phyloP scores from a whole-genome alignment of 2,329 filamentous ascomycete genomes.

The Fusarium sp. region DNA sequence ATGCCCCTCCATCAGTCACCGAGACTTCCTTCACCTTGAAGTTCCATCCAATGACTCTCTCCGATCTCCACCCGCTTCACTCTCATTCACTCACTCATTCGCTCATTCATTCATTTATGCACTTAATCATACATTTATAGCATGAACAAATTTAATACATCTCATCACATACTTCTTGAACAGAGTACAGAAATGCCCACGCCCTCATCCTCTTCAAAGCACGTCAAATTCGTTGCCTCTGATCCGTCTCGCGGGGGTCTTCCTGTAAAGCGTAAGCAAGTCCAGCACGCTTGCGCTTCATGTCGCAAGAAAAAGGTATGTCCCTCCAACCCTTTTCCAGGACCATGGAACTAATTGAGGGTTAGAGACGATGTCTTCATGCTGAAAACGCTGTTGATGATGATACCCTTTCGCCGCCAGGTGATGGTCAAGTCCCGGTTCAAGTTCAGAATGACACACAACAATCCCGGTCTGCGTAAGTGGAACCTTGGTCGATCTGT shows the following conservation, averaged over 20 bases:
- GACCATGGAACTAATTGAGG: not conserved
- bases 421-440: not conserved
- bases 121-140: slow-evolving; percentile 14
- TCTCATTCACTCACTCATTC: not conserved
- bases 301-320: slow-evolving; percentile 67
- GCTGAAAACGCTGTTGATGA: slow-evolving; percentile 51
- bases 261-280: slow-evolving; percentile 69
- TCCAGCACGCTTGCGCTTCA: slow-evolving; percentile 65
- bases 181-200: slow-evolving; percentile 28
- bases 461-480: slow-evolving; percentile 49
- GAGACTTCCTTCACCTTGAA: slow-evolving; percentile 30
- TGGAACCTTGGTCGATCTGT: slow-evolving; percentile 13
- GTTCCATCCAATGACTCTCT: slow-evolving; percentile 7
- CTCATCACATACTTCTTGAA: not conserved
- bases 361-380: slow-evolving; percentile 59
- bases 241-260: slow-evolving; percentile 61
- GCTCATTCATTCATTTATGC: slow-evolving; percentile 1
- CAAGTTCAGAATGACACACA: slow-evolving; percentile 37
- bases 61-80: not conserved
- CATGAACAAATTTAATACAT: not conserved
- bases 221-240: slow-evolving; percentile 68
- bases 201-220: slow-evolving; percentile 36
- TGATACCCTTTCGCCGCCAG: slow-evolving; percentile 4
- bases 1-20: slow-evolving; percentile 21
- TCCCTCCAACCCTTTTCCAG: not conserved